Base-by-base conservation (phyloP, 2,329 filamentous ascomycete species). In the Pyricularia grisea region DNA sequence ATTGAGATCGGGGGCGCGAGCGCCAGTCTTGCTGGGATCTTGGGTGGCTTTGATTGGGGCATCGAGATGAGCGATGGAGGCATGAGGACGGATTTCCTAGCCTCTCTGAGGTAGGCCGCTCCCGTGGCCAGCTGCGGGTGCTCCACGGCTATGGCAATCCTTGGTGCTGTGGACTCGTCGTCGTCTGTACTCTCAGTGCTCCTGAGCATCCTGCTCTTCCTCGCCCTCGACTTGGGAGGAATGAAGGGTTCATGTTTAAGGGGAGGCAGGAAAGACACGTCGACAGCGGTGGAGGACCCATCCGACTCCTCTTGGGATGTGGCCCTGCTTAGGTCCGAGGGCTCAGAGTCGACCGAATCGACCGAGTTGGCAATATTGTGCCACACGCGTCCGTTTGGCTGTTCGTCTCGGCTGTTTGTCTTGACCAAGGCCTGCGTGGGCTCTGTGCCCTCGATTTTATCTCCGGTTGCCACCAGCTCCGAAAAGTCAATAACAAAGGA, bases 191-290 rank as follows among this genome's bases (percentile, higher is more conserved):
- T 64, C 30, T 23, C 67, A 12, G 31, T 28, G 23, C 55, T 61
- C 3, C n/a, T 23, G 27, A 30, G 30, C 58, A 64, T 50, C 11
- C 50, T 33, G 65, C 64, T 68, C 60, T 64, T 68, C 7, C 70
- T 67, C 5, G 70, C 71, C 55, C 68, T 70, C 42, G 71, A 70
- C 70, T 72, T 77, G 72, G 73, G 68, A 64, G 75, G 75, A 5
- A 83, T 74, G 10, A 70, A 65, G 6, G 79, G 74, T 60, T 81
- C 80, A 58, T 81, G 79, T 60, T 78, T 80, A 4, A 78, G 74
- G n/a, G 77, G 73, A 1, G 80, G 79, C 25, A 78, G 73, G 69
- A 78, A 80, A 68, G 72, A 78, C 17, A 77, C 72, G 9, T 75
- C 73, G 50, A 74, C 66, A 7, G 23, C 55, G 14, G 42, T 30